Evolutionary conservation across 345 rosid genomes (phyloP).

Genomic region (Triadica sebifera): DNA sequence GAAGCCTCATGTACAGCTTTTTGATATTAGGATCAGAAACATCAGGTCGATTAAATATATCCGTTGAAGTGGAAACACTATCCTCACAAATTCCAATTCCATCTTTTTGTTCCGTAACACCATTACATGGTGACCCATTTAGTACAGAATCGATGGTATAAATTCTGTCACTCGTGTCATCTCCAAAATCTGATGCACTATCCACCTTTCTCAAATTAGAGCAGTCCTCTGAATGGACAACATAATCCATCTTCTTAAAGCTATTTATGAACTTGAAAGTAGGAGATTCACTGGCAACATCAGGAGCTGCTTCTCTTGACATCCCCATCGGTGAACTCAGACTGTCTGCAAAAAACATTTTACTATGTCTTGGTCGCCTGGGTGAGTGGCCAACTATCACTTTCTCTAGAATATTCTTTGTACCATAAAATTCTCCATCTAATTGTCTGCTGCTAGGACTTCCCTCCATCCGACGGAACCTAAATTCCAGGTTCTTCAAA

Average conservation of each 20-base stretch:
- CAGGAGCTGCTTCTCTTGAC: constrained; percentile 46
- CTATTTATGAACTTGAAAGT: constrained; percentile 33
- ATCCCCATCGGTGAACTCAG: constrained; percentile 45
- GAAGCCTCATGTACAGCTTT: constrained; percentile 85
- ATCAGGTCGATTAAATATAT: constrained; percentile 42
- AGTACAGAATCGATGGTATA: constrained; percentile 86
- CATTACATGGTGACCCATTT: constrained; percentile 37
- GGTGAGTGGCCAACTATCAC: constrained; percentile 77
- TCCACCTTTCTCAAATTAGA: constrained; percentile 40
- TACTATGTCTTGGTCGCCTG: constrained; percentile 47
- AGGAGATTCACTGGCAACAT: constrained; percentile 52
- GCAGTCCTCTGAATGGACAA: constrained; percentile 38
- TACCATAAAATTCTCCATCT: constrained; percentile 47
- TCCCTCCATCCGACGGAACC: constrained; percentile 75
- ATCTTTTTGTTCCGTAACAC: constrained; percentile 41
- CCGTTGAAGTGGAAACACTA: constrained; percentile 50
- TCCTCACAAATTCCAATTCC: constrained; percentile 44
- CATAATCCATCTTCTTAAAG: constrained; percentile 51
- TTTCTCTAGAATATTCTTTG: constrained; percentile 58
- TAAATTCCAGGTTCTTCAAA: constrained; percentile 68
- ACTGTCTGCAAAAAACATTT: constrained; percentile 60
- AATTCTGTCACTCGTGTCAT: constrained; percentile 76
- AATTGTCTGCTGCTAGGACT: constrained; percentile 46
- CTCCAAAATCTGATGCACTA: constrained; percentile 55
- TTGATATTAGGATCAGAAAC: constrained; percentile 68